Evolutionary conservation across 78 protist species (phyloP).

Genomic region (Dictyostelium firmibasis): DNA sequence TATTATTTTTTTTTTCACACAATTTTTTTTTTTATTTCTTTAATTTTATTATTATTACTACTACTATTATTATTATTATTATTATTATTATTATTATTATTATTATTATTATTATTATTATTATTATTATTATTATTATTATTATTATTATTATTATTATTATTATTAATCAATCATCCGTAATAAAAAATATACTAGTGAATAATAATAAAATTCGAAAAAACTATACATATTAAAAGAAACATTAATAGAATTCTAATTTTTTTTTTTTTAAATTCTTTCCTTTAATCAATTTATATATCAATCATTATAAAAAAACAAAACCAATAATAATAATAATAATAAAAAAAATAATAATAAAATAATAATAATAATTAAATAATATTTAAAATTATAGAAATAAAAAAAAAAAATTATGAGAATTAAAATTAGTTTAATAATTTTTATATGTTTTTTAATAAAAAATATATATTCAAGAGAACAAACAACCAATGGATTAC

Average conservation of each 20-base stretch:
- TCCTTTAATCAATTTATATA: no score
- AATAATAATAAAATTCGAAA: background rate
- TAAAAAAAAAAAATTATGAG: background rate
- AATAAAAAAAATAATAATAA: background rate
- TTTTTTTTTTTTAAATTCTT: no score
- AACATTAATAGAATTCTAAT: background rate
- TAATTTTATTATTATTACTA: no score
- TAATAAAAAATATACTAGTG: background rate
- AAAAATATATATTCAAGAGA: background rate
- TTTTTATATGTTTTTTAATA: background rate
- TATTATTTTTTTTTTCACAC: background rate
- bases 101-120: no score
- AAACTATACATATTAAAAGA: no score
- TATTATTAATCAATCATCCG: background rate
- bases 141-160: no score
- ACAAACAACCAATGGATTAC: conserved; percentile 30
- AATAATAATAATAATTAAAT: background rate
- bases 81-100: no score
- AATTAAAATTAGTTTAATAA: background rate
- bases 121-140: no score
- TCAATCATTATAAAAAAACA: no score
- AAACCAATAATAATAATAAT: background rate
- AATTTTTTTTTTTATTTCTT: no score
- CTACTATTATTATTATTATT: no score
- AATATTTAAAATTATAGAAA: no score